These are phyloP conservation scores for Leishmania gerbilli DNA, from an alignment of 208 protist genomes.

Conservation along the genomic window DNA sequence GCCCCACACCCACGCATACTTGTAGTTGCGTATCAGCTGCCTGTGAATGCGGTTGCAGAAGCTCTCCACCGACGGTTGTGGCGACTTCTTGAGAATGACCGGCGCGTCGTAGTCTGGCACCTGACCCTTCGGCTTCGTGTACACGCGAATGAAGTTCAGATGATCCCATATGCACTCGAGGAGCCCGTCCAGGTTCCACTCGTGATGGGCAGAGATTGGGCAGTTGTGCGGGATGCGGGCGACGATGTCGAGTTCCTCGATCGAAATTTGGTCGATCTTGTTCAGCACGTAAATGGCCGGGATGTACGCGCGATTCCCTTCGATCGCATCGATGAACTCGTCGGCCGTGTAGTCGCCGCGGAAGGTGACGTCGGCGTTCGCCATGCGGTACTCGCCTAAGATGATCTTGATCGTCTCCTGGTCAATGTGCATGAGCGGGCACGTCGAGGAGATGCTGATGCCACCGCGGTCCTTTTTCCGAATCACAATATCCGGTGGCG, in stretches of 20 bases:
- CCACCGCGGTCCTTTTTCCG: constrained; percentile 95
- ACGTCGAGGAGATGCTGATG: constrained; percentile 90
- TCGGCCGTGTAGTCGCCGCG: constrained; percentile 95
- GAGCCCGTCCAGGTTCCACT: constrained; percentile 98
- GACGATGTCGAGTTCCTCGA: constrained; percentile 98
- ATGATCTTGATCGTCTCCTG: constrained; percentile 94
- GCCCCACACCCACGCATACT: constrained; percentile 99
- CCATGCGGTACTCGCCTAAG: constrained; percentile 95
- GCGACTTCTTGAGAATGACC: constrained; percentile 94
- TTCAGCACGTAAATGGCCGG: constrained; percentile 98
- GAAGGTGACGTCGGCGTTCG: constrained; percentile 96
- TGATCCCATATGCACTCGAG: constrained; percentile 99
- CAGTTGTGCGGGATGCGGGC: constrained; percentile 96
- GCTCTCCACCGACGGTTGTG: constrained; percentile 91
- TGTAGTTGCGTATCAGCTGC: constrained; percentile 97
- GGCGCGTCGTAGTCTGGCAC: constrained; percentile 98
- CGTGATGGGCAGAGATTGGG: constrained; percentile 96
- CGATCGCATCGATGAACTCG: constrained; percentile 98
- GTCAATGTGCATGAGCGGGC: constrained; percentile 89
- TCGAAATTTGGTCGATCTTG: constrained; percentile 99
- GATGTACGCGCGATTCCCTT: constrained; percentile 97
- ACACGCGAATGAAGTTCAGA: constrained; percentile 97
- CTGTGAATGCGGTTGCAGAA: constrained; percentile 99
- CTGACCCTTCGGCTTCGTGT: constrained; percentile 98
- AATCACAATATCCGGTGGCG: constrained; percentile 96